phyloP scores from a whole-genome alignment of 163 green algal species.

The Coccomyxa subellipsoidea region DNA sequence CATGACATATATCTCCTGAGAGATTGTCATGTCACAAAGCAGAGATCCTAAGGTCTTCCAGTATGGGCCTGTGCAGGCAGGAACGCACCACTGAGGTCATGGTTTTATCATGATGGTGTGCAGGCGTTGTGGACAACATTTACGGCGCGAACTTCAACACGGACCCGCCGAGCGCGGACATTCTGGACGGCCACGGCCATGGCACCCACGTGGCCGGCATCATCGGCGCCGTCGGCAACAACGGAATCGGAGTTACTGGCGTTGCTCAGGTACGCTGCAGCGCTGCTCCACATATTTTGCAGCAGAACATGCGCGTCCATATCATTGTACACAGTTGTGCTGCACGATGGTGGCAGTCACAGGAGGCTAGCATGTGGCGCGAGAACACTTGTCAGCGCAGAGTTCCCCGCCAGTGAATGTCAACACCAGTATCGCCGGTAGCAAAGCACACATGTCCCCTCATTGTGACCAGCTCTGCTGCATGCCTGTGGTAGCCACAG shows the following conservation, averaged over 20 bases:
- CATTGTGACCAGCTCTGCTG: too few relatives aligned
- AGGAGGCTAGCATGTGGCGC: too few relatives aligned
- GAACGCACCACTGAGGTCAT: neutral
- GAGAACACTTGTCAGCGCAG: too few relatives aligned
- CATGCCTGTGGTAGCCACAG: too few relatives aligned
- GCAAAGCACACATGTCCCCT: too few relatives aligned
- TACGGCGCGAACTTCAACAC: constrained; percentile 39
- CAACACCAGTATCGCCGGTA: too few relatives aligned
- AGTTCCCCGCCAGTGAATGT: too few relatives aligned
- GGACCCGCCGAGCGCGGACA: constrained; percentile 13
- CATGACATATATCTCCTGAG: too few relatives aligned
- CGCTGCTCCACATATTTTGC: neutral
- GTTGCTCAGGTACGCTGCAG: neutral
- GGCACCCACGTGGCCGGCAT: constrained; percentile 60
- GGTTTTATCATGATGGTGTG: neutral
- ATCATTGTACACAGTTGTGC: neutral
- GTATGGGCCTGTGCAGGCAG: too few relatives aligned
- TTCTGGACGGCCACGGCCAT: constrained; percentile 52
- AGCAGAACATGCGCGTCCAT: neutral
- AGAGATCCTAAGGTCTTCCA: too few relatives aligned
- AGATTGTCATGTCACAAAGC: too few relatives aligned
- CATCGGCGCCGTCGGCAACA: constrained; percentile 39
- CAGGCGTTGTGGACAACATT: constrained; percentile 43
- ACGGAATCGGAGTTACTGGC: constrained; percentile 3
- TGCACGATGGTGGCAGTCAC: too few relatives aligned